A percentile compares a stretch with the other conserved stretches of the same genome.
phyloP scores from a whole-genome alignment of 2,329 filamentous ascomycete genomes.

The Coniochaeta sp. region DNA sequence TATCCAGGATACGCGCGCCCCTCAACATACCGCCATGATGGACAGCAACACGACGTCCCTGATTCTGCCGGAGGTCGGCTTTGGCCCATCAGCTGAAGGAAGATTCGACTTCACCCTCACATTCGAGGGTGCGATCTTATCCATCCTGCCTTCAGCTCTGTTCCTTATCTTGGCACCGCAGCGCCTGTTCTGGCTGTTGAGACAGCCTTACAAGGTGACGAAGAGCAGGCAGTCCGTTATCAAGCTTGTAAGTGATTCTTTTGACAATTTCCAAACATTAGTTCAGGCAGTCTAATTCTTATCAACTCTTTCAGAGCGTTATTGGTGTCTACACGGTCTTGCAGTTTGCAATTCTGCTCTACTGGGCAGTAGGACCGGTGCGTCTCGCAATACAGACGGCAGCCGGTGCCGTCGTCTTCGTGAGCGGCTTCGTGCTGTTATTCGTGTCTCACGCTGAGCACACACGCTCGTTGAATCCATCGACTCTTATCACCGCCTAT shows the following conservation, averaged over 20 bases:
- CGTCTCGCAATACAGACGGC: constrained; percentile 3
- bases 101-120: constrained; percentile 18
- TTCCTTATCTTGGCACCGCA: constrained; percentile 8
- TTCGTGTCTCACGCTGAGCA: constrained; percentile 7
- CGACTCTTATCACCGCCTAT: constrained; percentile 8
- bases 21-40: background rate
- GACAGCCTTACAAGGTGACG: background rate
- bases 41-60: background rate
- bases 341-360: background rate
- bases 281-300: too few species aligned
- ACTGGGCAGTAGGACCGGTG: background rate
- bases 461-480: constrained; percentile 5
- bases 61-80: background rate
- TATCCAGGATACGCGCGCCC: too few species aligned
- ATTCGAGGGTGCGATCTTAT: constrained; percentile 16
- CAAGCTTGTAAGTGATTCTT: background rate
- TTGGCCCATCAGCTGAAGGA: background rate
- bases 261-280: too few species aligned
- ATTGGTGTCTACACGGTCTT: background rate
- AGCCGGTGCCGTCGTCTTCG: constrained; percentile 4
- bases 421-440: constrained; percentile 4
- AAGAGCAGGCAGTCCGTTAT: background rate
- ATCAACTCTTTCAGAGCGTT: background rate
- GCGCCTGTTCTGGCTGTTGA: background rate
- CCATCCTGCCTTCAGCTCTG: constrained; percentile 12